Evolutionary conservation across 2,329 filamentous ascomycete genomes (phyloP).

Genomic region (Trichoderma sp.): DNA sequence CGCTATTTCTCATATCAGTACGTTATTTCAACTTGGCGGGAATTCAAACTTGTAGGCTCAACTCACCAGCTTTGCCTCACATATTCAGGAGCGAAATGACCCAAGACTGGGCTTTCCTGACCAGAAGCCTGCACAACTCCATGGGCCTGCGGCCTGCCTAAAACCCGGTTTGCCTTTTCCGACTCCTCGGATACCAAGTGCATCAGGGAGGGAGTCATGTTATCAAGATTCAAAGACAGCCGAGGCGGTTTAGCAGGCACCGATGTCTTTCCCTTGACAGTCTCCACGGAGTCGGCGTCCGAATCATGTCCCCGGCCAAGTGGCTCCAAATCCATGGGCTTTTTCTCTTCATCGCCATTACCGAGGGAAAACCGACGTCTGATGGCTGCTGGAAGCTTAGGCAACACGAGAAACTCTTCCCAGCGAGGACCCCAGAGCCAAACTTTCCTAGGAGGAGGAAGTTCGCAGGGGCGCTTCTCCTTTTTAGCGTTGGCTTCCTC

Average conservation of each 20-base stretch:
- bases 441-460: slow-evolving; percentile 31
- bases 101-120: not conserved
- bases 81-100: not conserved
- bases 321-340: not conserved
- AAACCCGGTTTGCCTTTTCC: not conserved
- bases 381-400: slow-evolving; percentile 32
- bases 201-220: slow-evolving; percentile 27
- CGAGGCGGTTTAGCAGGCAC: slow-evolving; percentile 27
- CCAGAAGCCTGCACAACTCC: not conserved
- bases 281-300: slow-evolving; percentile 27
- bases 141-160: not conserved
- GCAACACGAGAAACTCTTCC: slow-evolving; percentile 40
- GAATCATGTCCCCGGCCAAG: slow-evolving; percentile 13
- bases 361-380: slow-evolving; percentile 17
- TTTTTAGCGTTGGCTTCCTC: slow-evolving; percentile 32
- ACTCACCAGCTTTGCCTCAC: not conserved
- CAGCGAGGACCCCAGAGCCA: slow-evolving; percentile 37
- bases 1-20: not conserved
- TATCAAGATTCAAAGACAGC: slow-evolving; percentile 35
- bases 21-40: not conserved
- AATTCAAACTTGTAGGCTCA: not conserved
- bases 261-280: slow-evolving; percentile 18
- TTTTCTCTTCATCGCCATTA: not conserved
- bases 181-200: slow-evolving; percentile 21
- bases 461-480: slow-evolving; percentile 29